Base-by-base conservation (phyloP, 768 basidiomycete genomes). In the Xerocomellus chrysenteron region DNA sequence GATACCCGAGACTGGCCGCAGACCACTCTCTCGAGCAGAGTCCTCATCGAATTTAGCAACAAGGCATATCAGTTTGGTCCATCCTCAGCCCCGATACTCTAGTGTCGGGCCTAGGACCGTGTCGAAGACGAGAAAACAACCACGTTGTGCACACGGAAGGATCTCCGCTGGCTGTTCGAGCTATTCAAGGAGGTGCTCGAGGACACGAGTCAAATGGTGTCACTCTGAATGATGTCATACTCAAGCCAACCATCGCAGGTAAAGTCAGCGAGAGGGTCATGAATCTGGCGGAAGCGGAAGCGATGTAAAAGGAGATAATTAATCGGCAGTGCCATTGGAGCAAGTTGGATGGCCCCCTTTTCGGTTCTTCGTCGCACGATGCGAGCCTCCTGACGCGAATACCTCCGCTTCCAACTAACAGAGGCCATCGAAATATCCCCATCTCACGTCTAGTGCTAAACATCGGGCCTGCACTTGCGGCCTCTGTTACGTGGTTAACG, bases 401-500 rank as follows among this genome's bases (percentile, higher is more conserved):
- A 68, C 70, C 54, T 62, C 70, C 33, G 49, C 70, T 32, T 59
- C 70, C 57, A 51, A 57, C 41, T 61, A 70, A 51, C 59, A 68
- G 67, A 35, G 68, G 62, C n/a, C 59, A 57, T 24, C 64, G 56
- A 26, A 62, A 49, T 41, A 52, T 49, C 4, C 69, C 68, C 0
- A 56, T 65, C n/a, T 66, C 73, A n/a, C 80, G 83, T 28, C 72
- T 82, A 6, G 87, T 85, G 24, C 91, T 88, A 2, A 98, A 98
- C 69, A 80, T 88, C 28, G 83, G 84, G 21, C 21, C 1, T 2
- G 92, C 91, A 12, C 82, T 94, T 32, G 86, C 89, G 12, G 92
- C 97, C 11, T 92, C 91, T 21, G 79, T 90, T 2, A 95, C 91
- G 94, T 21, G 2, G 95, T 98, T 63, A 97, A 94, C 56, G 96